Conservation (phyloP, 2,329 filamentous ascomycete species). For the Capronia coronata region DNA sequence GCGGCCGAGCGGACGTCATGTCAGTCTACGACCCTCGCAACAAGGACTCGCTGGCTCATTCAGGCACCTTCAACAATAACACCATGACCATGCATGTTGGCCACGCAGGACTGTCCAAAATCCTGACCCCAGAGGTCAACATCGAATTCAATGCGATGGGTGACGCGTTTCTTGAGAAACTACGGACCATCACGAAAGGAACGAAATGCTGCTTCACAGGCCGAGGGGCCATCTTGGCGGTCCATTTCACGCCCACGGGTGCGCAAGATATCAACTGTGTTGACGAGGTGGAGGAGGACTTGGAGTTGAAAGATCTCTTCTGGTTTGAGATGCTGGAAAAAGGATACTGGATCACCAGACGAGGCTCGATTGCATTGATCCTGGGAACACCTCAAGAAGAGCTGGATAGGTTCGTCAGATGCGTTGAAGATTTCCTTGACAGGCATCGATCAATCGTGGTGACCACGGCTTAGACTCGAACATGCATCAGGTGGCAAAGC, state of each 20-base stretch:
- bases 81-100: slow-evolving; percentile 54
- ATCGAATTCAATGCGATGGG: slow-evolving; percentile 29
- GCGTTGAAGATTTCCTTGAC: slow-evolving; percentile 9
- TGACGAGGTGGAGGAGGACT: slow-evolving; percentile 1
- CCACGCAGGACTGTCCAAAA: slow-evolving; percentile 31
- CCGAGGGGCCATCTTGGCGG: slow-evolving; percentile 29
- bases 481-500: neutral
- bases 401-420: slow-evolving; percentile 14
- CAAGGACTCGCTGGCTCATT: slow-evolving; percentile 43
- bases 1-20: slow-evolving; percentile 55
- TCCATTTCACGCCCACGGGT: slow-evolving; percentile 26
- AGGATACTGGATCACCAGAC: slow-evolving; percentile 29
- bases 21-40: slow-evolving; percentile 46
- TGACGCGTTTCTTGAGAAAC: slow-evolving; percentile 22
- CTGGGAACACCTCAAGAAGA: slow-evolving; percentile 25
- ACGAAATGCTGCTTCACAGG: slow-evolving; percentile 28
- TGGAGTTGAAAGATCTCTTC: slow-evolving; percentile 26
- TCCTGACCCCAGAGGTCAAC: slow-evolving; percentile 23
- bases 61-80: slow-evolving; percentile 65
- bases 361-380: slow-evolving; percentile 31
- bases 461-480: neutral
- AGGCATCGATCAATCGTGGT: slow-evolving; percentile 1
- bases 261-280: neutral
- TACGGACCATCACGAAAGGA: slow-evolving; percentile 11
- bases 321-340: slow-evolving; percentile 29